Conservation (phyloP, 805 yeast genomes). For the Candida ovalis region DNA sequence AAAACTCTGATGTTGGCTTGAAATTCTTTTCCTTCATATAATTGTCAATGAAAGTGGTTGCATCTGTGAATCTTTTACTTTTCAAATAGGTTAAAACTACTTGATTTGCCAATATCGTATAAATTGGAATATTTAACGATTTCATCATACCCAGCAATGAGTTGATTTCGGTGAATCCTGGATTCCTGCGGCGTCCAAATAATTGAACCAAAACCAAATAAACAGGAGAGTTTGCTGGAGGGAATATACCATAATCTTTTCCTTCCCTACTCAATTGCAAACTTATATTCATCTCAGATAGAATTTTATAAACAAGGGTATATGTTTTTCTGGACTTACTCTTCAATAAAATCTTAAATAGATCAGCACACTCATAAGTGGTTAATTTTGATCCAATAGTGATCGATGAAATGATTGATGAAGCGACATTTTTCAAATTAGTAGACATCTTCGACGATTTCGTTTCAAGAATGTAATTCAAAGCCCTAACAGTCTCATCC, state of each 20-base stretch:
- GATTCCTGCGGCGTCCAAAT: conserved; percentile 29
- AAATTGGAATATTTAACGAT: conserved; percentile 27
- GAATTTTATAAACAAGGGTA: conserved; percentile 30
- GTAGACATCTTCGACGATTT: neutral
- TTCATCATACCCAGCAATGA: conserved; percentile 30
- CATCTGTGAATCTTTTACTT: conserved; percentile 27
- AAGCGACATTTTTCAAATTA: conserved; percentile 5
- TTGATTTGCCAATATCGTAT: conserved; percentile 36
- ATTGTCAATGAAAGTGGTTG: conserved; percentile 32
- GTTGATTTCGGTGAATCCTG: conserved; percentile 27
- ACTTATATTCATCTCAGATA: conserved; percentile 29
- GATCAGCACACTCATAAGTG: conserved; percentile 22
- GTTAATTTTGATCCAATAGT: conserved; percentile 22
- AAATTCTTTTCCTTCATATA: conserved; percentile 11
- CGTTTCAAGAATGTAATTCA: conserved; percentile 5
- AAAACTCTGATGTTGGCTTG: conserved; percentile 18
- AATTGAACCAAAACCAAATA: conserved; percentile 38
- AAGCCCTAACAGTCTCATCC: conserved; percentile 13
- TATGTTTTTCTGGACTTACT: conserved; percentile 18
- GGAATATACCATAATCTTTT: conserved; percentile 22
- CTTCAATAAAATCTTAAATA: conserved; percentile 20
- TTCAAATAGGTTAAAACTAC: conserved; percentile 32
- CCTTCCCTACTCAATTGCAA: conserved; percentile 6
- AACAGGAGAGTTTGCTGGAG: conserved; percentile 38
- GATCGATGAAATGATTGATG: conserved; percentile 18